Evolutionary conservation across 176 grass and related monocot species (phyloP).

Genomic region (Cymbopogon citratus): DNA sequence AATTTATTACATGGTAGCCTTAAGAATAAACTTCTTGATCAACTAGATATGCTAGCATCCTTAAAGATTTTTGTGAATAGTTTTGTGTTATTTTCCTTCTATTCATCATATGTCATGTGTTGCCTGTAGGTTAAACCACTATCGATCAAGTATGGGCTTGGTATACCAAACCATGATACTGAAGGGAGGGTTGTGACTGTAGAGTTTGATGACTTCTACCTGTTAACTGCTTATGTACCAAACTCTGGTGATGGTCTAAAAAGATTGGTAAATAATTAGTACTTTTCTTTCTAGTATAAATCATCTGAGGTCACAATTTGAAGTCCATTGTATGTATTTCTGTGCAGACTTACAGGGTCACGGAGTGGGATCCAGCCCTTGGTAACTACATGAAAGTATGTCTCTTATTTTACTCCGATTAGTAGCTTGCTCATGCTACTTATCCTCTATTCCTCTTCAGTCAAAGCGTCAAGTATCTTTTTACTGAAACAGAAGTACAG

Average conservation of each 20-base stretch:
- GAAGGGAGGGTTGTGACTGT: conserved; percentile 70
- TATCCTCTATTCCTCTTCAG: neutral
- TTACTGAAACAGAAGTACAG: neutral
- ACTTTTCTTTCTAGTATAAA: neutral
- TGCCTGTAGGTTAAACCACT: conserved; percentile 58
- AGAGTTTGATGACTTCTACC: conserved; percentile 69
- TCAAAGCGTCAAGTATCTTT: neutral
- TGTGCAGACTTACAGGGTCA: conserved; percentile 52
- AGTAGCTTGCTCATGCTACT: neutral
- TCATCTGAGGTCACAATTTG: conserved; percentile 8
- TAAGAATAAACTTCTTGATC: neutral
- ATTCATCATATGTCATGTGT: conserved; percentile 5
- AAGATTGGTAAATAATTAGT: conserved; percentile 42
- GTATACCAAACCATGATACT: conserved; percentile 68
- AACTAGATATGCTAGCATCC: neutral
- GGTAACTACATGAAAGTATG: conserved; percentile 79
- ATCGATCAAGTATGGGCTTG: conserved; percentile 66
- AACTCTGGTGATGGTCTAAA: conserved; percentile 76
- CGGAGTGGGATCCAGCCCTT: conserved; percentile 63
- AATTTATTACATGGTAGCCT: neutral
- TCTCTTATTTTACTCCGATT: neutral
- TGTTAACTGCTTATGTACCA: conserved; percentile 67
- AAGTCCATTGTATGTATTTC: conserved; percentile 6
- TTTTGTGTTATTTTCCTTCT: neutral
- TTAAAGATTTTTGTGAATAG: neutral